These are phyloP conservation scores for Cynanchum wilfordii DNA, from an alignment of 257 asterid species.

Conservation along the genomic window DNA sequence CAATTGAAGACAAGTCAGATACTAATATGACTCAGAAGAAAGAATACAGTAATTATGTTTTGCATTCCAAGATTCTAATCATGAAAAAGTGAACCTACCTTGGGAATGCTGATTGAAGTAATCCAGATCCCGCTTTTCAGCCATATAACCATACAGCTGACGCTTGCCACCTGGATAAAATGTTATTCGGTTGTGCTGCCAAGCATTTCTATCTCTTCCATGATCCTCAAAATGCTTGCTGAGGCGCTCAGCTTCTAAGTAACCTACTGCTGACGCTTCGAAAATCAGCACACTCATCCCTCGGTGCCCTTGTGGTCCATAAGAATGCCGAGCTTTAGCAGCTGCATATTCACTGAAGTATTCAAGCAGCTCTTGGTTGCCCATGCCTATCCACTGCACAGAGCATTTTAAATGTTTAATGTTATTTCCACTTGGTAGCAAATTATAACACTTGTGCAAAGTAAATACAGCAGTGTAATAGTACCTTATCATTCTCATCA, in stretches of 20 bases:
- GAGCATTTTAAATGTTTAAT: background rate
- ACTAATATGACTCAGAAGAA: background rate
- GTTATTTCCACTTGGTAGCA: background rate
- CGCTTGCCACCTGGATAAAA: slow-evolving; percentile 33
- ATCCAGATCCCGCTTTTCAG: slow-evolving; percentile 32
- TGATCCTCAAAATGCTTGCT: slow-evolving; percentile 25
- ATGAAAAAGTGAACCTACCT: slow-evolving; percentile 15
- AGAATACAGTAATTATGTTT: slow-evolving; percentile 5
- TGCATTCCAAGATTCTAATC: background rate
- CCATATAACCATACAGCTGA: slow-evolving; percentile 35
- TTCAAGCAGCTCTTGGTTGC: slow-evolving; percentile 40
- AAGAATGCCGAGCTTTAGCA: slow-evolving; percentile 33
- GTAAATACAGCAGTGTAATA: background rate
- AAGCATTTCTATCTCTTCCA: slow-evolving; percentile 31
- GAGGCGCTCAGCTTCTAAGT: slow-evolving; percentile 37
- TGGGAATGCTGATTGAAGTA: slow-evolving; percentile 30
- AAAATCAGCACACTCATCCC: slow-evolving; percentile 44
- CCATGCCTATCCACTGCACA: slow-evolving; percentile 45
- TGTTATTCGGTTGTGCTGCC: slow-evolving; percentile 21
- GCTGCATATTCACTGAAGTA: slow-evolving; percentile 29
- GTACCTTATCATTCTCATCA: slow-evolving; percentile 38
- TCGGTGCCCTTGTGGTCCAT: slow-evolving; percentile 49
- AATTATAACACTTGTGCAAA: background rate
- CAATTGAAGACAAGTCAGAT: slow-evolving; percentile 15
- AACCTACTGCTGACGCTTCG: slow-evolving; percentile 40